Percentiles rank a stretch among this genome's conserved stretches.
Conservation (phyloP, 2,329 filamentous ascomycete species). For the Colletotrichum sp. region DNA sequence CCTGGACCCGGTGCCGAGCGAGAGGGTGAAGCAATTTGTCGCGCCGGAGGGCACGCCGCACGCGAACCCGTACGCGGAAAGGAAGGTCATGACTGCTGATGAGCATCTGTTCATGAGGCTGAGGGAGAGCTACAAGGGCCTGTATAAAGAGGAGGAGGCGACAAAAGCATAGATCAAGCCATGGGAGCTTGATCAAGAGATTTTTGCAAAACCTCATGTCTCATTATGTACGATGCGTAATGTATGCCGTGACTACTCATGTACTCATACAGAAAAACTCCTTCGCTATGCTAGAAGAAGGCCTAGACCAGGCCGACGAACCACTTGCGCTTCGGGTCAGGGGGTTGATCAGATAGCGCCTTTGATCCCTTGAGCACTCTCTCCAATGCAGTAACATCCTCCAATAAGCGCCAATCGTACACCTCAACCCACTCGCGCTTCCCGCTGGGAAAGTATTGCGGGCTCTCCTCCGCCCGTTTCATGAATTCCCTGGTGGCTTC, state of each 20-base stretch:
- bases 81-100: constrained; percentile 65
- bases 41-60: constrained; percentile 34
- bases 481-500: constrained; percentile 38
- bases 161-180: neutral
- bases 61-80: constrained; percentile 54
- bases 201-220: neutral
- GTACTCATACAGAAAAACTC: neutral
- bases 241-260: neutral
- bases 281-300: neutral
- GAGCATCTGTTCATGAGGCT: constrained; percentile 69
- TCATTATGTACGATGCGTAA: neutral
- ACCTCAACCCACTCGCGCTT: constrained; percentile 43
- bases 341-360: neutral
- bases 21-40: constrained; percentile 52
- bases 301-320: constrained; percentile 46
- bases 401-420: constrained; percentile 53
- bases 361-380: constrained; percentile 23
- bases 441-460: constrained; percentile 29
- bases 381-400: constrained; percentile 45
- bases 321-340: constrained; percentile 49
- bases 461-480: constrained; percentile 32
- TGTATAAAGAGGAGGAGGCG: constrained; percentile 51
- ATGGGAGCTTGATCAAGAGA: neutral
- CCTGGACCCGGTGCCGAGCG: constrained; percentile 65
- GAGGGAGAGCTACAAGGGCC: constrained; percentile 60